phyloP scores from a whole-genome alignment of 2,329 filamentous ascomycete species.

The Pyricularia pennisetigena region DNA sequence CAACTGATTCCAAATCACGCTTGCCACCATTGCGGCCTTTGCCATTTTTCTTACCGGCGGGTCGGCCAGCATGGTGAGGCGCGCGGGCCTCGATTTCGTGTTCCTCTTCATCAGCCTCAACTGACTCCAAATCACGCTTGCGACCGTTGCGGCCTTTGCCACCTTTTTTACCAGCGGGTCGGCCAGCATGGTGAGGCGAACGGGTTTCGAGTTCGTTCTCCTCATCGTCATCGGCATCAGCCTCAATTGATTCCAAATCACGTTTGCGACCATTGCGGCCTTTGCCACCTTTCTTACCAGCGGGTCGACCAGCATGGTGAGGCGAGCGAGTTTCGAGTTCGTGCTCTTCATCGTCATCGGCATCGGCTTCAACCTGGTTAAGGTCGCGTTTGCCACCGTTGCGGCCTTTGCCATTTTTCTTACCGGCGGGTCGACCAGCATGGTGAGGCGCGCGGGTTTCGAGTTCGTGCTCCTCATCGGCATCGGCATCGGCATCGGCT shows the following conservation, averaged over 20 bases:
- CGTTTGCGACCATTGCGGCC: constrained; percentile 4
- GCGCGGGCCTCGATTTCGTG: constrained; percentile 10
- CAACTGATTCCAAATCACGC: not conserved
- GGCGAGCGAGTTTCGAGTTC: constrained; percentile 4
- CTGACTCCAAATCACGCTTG: not conserved
- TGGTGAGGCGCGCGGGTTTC: constrained; percentile 15
- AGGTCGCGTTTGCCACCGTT: constrained; percentile 3
- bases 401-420: constrained; percentile 6
- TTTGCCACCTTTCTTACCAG: constrained; percentile 9
- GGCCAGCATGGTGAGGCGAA: constrained; percentile 16
- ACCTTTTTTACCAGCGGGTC: constrained; percentile 12
- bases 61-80: constrained; percentile 15
- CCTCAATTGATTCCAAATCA: not conserved
- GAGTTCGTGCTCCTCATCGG: constrained; percentile 1
- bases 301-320: constrained; percentile 12
- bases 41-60: constrained; percentile 8
- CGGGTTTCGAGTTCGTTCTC: constrained; percentile 8
- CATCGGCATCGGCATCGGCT: not conserved
- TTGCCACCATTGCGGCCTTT: constrained; percentile 1
- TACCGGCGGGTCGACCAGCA: constrained; percentile 13
- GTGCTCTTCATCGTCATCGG: not conserved
- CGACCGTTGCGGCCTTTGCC: not conserved
- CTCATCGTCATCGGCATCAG: not conserved
- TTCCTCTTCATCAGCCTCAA: not conserved
- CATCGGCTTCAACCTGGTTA: not conserved